Evolutionary conservation across 495 filamentous ascomycete species (phyloP), one percentile per base, ranked within the genome.

Genomic region (Penicillium crystallinum): DNA sequence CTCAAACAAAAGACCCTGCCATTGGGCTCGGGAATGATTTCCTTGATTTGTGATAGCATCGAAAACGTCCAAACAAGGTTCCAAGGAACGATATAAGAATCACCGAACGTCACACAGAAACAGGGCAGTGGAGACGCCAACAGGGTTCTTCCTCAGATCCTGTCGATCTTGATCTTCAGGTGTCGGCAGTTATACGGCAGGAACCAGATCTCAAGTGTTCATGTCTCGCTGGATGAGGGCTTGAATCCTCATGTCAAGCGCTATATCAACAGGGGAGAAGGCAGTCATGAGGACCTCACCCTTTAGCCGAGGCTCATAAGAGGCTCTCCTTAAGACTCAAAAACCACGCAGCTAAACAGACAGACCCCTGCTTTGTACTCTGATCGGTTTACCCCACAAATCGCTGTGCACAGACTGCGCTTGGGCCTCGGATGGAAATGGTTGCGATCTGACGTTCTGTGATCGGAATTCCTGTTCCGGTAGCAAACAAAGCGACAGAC

Each of bases 151-250:
- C 48, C 48, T 30, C 37, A 34, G 47, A 27, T 33, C 34, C 48
- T 23, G 38, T 31, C 48, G 48, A 50, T 49, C 36, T 6, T 40
- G 46, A 49, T 50, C 38, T 42, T 42, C 47, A 22, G 8, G 12
- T 42, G 19, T 22, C 21, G 37, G 47, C n/a, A n/a, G n/a, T n/a
- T n/a, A n/a, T n/a, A n/a, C n/a, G n/a, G n/a, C n/a, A n/a, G n/a
- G 8, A 34, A 22, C 22, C 15, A 21, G n/a, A 18, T 39, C 15
- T 39, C 15, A n/a, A 6, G 30, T 5, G 2, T 40, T 22, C 33
- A 9, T 2, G 18, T 21, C 6, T 38, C 10, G 15, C 9, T 19
- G 35, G n/a, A n/a, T n/a, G n/a, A n/a, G n/a, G n/a, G n/a, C n/a
- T 7, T 27, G 7, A 8, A 19, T 9, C 15, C 35, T 6, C 9